Evolutionary conservation across 108 stramenopile species (phyloP), one percentile per base, ranked within the genome.

Genomic region (Chaetoceros muelleri): DNA sequence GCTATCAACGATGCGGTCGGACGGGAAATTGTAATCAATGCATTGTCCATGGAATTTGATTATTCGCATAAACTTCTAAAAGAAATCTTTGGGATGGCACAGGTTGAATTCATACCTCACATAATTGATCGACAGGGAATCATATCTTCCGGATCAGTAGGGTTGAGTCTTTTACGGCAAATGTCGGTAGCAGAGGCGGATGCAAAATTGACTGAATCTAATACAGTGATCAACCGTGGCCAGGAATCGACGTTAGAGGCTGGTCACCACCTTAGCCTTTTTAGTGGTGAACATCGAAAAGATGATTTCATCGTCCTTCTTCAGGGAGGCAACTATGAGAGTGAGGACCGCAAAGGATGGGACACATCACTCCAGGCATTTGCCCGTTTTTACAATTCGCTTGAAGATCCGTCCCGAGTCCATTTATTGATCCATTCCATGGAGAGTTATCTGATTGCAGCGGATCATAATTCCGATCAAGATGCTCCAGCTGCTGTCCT

Each of bases 341-440:
- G 17, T 0, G 24, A 40, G 22, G 62, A 63, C 24, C 62, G 62
- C 8, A 63, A 63, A 23, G 62, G 62, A 47, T 63, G 62, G 62
- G 62, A 63, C 23, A 63, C 62, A 2, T 63, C 62, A n/a, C 2
- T 63, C 7, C 62, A 63, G 26, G 62, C 62, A 5, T 63, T 56
- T 56, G 53, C 22, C 20, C 53, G 30, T 2, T 63, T 63, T 48
- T 63, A 63, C 24, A 21, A 63, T n/a, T 30, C 46, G 7, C 28
- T 50, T 2, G 59, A 60, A 3, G 47, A 45, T 21, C 34, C 46
- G 2, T 60, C 59, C 18, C 3, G 28, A 2, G 53, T 56, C 7
- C 62, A 63, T 28, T 31, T 63, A 1, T 30, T 48, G 21, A 63
- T 63, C 27, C 62, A 63, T 20, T 55, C 62, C 10, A 63, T 63